Conservation (phyloP, 345 rosid genomes). For the Alliaria petiolata region DNA sequence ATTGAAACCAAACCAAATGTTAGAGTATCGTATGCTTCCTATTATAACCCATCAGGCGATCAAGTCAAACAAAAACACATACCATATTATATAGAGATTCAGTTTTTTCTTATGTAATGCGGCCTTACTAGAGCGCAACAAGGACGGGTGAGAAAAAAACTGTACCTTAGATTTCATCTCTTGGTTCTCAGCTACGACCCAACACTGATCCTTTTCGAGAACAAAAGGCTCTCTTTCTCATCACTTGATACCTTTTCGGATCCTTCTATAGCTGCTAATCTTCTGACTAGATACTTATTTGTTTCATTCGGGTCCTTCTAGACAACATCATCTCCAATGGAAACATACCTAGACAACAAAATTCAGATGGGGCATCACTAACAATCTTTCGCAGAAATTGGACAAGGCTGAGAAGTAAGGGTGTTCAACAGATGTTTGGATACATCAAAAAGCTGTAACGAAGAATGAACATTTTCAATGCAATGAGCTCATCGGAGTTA, state of each 20-base stretch:
- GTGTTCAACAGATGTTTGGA: not conserved
- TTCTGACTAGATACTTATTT: conserved; percentile 62
- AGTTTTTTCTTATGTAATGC: not conserved
- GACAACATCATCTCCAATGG: conserved; percentile 88
- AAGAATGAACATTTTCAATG: not conserved
- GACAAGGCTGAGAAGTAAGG: not conserved
- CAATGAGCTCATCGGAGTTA: not conserved
- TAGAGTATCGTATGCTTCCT: conserved; percentile 94
- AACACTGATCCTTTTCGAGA: conserved; percentile 84
- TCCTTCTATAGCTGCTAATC: conserved; percentile 87
- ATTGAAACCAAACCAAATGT: conserved; percentile 78
- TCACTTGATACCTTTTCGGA: conserved; percentile 81
- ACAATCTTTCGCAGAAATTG: not conserved
- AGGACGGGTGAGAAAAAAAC: no score
- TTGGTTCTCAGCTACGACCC: conserved; percentile 91
- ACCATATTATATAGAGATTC: not conserved
- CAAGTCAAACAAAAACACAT: not conserved
- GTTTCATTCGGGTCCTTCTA: conserved; percentile 74
- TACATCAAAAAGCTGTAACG: not conserved
- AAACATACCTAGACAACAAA: conserved; percentile 46
- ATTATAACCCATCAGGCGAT: not conserved
- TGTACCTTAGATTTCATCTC: conserved; percentile 80
- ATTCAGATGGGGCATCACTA: conserved; percentile 2
- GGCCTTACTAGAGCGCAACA: no score
- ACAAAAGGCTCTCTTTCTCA: conserved; percentile 86